Evolutionary conservation across 2,329 filamentous ascomycete species (phyloP).

Genomic region (Trichophyton verrucosum): DNA sequence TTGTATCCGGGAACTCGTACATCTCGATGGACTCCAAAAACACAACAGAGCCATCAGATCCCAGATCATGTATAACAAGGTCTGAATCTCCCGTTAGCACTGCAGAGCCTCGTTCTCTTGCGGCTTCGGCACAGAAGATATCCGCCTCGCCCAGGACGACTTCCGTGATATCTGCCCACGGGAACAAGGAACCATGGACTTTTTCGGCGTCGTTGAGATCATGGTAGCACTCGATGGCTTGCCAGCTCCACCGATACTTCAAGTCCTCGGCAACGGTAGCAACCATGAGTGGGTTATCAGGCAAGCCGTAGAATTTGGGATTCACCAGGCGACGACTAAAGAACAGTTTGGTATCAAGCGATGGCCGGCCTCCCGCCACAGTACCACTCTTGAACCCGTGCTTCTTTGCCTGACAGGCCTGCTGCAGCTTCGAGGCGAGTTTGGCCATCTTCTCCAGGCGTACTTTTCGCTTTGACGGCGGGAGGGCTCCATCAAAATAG

Average conservation of each 20-base stretch:
- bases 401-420: constrained; percentile 31
- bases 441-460: constrained; percentile 50
- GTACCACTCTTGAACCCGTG: constrained; percentile 17
- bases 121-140: constrained; percentile 57
- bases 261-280: constrained; percentile 64
- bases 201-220: constrained; percentile 2
- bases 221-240: constrained; percentile 16
- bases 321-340: constrained; percentile 19
- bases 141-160: constrained; percentile 81
- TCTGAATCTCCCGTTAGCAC: constrained; percentile 79
- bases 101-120: constrained; percentile 45
- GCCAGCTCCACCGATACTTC: constrained; percentile 31
- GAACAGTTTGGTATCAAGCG: constrained; percentile 16
- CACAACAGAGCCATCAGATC: constrained; percentile 47
- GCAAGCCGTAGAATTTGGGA: constrained; percentile 26
- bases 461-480: constrained; percentile 49
- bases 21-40: constrained; percentile 53
- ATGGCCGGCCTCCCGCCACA: constrained; percentile 2
- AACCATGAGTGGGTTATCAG: constrained; percentile 59
- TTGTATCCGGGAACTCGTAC: neutral
- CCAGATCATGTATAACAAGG: constrained; percentile 61
- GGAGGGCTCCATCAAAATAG: constrained; percentile 78
- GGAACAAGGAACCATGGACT: neutral
- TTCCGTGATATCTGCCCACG: constrained; percentile 31
- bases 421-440: constrained; percentile 45